Base-by-base conservation (phyloP, 1,284 basidiomycete species). In the Austropuccinia psidii region DNA sequence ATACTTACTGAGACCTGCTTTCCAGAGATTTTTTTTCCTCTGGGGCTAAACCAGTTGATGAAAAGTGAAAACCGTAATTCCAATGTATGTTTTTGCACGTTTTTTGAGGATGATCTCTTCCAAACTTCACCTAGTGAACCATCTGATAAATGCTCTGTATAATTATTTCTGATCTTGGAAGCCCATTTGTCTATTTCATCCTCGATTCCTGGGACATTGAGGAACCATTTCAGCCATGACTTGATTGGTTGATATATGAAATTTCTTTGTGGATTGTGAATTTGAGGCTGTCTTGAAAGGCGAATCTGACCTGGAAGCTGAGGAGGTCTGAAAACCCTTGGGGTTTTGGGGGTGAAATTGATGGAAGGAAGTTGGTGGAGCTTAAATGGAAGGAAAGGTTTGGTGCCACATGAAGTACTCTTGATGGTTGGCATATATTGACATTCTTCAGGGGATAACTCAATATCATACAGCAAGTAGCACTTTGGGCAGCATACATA, bases 131-230 rank as follows among this genome's bases (percentile, higher is more conserved):
- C 27, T 31, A 29, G 7, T 29, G 27, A 31, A 55, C 33, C 27
- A 31, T 55, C 52, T 29, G 33, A 55, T 55, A 4, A 6, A 11
- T 4, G 6, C 17, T 55, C 19, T 8, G n/a, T n/a, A n/a, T n/a
- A n/a, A n/a, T n/a, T n/a, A n/a, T n/a, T n/a, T n/a, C n/a, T n/a
- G n/a, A n/a, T n/a, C n/a, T n/a, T n/a, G n/a, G n/a, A n/a, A n/a
- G n/a, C n/a, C 61, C 61, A 64, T 17, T 64, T 31, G 27, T 64
- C 61, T 45, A 64, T 64, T 43, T 37, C 19, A 24, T 64, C 17
- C 29, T 64, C 61, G 47, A 47, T 47, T 29, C 47, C 17, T 17
- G 39, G 61, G 6, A 64, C 13, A 43, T 37, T 45, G n/a, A 64
- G 41, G 11, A 64, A 64, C 61, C 61, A 64, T 4, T 6, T 27